Evolutionary conservation across 352 stramenopile species (phyloP), one percentile per base, ranked within the genome.

Genomic region (Phytophthora hibernalis): DNA sequence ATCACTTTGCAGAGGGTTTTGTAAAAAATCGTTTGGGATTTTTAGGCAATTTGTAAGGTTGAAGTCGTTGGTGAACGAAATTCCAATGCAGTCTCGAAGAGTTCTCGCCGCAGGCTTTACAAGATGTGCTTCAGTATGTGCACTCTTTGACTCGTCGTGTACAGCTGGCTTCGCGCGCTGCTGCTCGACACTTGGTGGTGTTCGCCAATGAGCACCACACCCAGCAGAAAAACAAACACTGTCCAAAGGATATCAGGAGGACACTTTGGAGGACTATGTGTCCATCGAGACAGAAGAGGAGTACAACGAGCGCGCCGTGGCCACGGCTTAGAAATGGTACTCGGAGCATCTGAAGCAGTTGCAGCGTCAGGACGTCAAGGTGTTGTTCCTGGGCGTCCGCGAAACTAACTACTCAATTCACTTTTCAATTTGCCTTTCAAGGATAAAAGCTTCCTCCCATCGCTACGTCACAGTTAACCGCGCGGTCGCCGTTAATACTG

Each of bases 401-500:
- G n/a, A n/a, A n/a, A n/a, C n/a, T n/a, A n/a, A n/a, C n/a, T n/a
- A n/a, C n/a, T n/a, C n/a, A n/a, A n/a, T n/a, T n/a, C n/a, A n/a
- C n/a, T n/a, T n/a, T n/a, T n/a, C n/a, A n/a, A n/a, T n/a, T n/a
- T n/a, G n/a, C n/a, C n/a, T n/a, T n/a, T n/a, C n/a, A n/a, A n/a
- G n/a, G n/a, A n/a, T n/a, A n/a, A n/a, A n/a, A n/a, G n/a, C n/a
- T n/a, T n/a, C n/a, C n/a, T n/a, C n/a, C n/a, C n/a, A n/a, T n/a
- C n/a, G n/a, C n/a, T n/a, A n/a, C n/a, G n/a, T n/a, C n/a, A n/a
- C n/a, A n/a, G n/a, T 81, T 15, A 92, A 94, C 54, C 77, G 86
- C 52, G 79, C 70, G n/a, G 97, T 99, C 1, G 96, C 91, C 1
- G 94, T 99, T 61, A 85, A 98, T 99, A 48, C 75, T 99, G 44